Percentiles rank a stretch among this genome's conserved stretches.
Conservation (phyloP, 805 yeast species). For the Naumovozyma baii region DNA sequence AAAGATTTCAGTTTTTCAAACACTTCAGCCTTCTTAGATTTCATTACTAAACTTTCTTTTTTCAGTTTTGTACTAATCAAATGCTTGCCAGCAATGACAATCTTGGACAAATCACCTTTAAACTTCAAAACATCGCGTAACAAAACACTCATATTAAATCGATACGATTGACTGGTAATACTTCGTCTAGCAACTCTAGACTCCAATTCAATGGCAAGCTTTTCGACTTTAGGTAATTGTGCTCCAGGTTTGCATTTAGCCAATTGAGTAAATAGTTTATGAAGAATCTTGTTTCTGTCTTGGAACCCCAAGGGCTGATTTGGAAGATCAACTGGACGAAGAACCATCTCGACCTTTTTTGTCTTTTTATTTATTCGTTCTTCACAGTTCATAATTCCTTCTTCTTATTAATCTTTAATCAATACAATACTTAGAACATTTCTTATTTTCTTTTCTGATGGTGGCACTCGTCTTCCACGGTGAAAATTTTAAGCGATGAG, state of each 20-base stretch:
- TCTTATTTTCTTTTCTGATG: neutral
- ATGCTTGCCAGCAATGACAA: slow-evolving; percentile 17
- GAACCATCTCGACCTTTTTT: neutral
- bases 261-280: slow-evolving; percentile 19
- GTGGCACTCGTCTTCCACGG: slow-evolving; percentile 7
- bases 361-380: neutral
- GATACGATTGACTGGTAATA: slow-evolving; percentile 22
- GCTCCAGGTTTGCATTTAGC: slow-evolving; percentile 12
- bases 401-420: neutral
- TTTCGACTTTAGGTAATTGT: slow-evolving; percentile 6
- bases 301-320: slow-evolving; percentile 26
- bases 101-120: slow-evolving; percentile 22
- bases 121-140: slow-evolving; percentile 23
- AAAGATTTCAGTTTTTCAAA: slow-evolving; percentile 13
- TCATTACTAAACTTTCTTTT: slow-evolving; percentile 2
- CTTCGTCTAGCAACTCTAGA: slow-evolving; percentile 21
- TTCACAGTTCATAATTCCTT: neutral
- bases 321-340: slow-evolving; percentile 25
- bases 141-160: slow-evolving; percentile 25
- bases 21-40: slow-evolving; percentile 7
- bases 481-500: slow-evolving; percentile 17
- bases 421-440: neutral
- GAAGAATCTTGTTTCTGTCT: slow-evolving; percentile 24
- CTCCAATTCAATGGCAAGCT: slow-evolving; percentile 22
- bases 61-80: slow-evolving; percentile 4